phyloP scores from a whole-genome alignment of 345 rosid species.

The Ceriops zippeliana region DNA sequence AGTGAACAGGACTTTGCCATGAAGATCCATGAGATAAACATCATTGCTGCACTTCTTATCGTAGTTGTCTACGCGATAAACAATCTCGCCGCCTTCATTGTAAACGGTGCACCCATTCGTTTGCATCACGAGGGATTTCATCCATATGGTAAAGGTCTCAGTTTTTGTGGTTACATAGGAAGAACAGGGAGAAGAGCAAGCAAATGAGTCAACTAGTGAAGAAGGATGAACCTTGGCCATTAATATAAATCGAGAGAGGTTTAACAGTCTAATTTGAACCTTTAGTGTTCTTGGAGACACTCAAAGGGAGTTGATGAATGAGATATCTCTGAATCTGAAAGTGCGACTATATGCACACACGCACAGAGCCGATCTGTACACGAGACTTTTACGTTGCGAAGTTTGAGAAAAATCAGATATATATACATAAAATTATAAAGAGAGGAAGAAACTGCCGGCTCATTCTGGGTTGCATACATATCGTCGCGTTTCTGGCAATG shows the following conservation, averaged over 20 bases:
- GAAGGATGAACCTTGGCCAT: slow-evolving; percentile 57
- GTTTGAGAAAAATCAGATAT: not conserved
- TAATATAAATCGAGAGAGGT: not conserved
- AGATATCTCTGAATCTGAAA: too few relatives aligned
- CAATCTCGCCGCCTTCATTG: slow-evolving; percentile 46
- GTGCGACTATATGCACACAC: too few relatives aligned
- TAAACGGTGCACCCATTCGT: slow-evolving; percentile 64
- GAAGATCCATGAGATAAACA: slow-evolving; percentile 60
- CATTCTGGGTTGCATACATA: not conserved
- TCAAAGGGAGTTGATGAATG: too few relatives aligned
- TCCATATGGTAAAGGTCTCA: slow-evolving; percentile 64
- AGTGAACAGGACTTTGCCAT: slow-evolving; percentile 52
- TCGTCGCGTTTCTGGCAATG: not conserved
- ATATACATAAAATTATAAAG: not conserved
- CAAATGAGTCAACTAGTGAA: slow-evolving; percentile 4
- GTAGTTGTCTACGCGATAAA: slow-evolving; percentile 51
- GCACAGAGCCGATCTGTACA: too few relatives aligned
- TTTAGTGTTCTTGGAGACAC: not conserved
- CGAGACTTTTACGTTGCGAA: too few relatives aligned
- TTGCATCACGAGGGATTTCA: slow-evolving; percentile 62
- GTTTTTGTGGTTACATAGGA: slow-evolving; percentile 29
- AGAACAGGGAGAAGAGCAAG: slow-evolving; percentile 17
- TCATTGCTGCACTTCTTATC: slow-evolving; percentile 32
- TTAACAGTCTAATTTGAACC: not conserved
- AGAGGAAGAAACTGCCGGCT: too few relatives aligned